These are phyloP conservation scores for Hymenoscyphus linearis DNA, from an alignment of 2,329 filamentous ascomycete genomes.

Conservation along the genomic window DNA sequence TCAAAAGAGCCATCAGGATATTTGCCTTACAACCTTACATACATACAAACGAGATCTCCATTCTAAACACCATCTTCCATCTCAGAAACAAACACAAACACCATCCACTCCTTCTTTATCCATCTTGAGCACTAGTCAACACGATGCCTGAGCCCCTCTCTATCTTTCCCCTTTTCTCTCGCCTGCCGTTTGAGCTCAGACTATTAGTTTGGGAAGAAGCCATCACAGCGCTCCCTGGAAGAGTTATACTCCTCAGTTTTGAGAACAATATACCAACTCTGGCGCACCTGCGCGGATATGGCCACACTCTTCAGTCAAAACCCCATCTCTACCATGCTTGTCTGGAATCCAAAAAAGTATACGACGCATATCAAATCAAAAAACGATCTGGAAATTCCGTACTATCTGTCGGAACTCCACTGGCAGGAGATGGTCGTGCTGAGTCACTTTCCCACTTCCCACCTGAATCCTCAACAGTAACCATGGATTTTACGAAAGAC, in stretches of 20 bases:
- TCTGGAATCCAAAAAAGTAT: not conserved
- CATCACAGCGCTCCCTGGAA: not conserved
- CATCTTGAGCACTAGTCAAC: not conserved
- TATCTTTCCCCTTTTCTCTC: not conserved
- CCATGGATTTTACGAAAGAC: not conserved
- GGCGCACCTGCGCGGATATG: not conserved
- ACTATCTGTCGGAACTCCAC: not conserved
- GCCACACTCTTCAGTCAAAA: not conserved
- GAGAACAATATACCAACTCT: not conserved
- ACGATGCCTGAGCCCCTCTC: not conserved
- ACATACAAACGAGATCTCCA: not conserved
- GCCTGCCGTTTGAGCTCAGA: not conserved
- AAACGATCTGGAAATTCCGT: not conserved
- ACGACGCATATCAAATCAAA: not conserved
- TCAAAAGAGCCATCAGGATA: no score
- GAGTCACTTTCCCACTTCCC: not conserved
- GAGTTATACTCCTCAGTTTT: not conserved
- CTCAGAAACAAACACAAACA: not conserved
- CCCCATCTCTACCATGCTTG: not conserved
- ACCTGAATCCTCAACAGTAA: not conserved
- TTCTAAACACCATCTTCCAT: not conserved
- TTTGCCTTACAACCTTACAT: no score
- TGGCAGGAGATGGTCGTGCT: not conserved
- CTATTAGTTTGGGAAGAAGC: not conserved
- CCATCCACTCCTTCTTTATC: not conserved